These are phyloP conservation scores for Xylaria sp. DNA, from an alignment of 495 filamentous ascomycete genomes.

Conservation along the genomic window DNA sequence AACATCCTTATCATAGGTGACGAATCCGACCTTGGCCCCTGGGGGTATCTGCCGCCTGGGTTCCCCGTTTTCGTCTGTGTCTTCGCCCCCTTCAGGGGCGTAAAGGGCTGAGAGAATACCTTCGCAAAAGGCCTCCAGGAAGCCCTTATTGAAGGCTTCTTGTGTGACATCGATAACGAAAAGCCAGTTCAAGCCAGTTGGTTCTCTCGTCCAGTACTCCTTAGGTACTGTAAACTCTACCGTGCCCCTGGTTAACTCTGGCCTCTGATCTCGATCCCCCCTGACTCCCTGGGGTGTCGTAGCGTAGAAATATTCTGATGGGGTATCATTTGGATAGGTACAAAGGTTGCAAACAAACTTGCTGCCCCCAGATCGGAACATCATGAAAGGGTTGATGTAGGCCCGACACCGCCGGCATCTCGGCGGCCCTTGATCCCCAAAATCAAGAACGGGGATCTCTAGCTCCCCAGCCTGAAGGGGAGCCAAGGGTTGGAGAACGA, in stretches of 20 bases:
- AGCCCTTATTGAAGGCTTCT: conserved; percentile 86
- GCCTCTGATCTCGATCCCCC: conserved; percentile 86
- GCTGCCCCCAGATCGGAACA: conserved; percentile 90
- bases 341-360: conserved; percentile 99
- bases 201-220: conserved; percentile 98
- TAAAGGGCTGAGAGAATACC: conserved; percentile 88
- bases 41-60: conserved; percentile 69
- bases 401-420: conserved; percentile 92
- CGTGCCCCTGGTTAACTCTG: conserved; percentile 88
- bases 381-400: conserved; percentile 99
- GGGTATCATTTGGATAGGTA: conserved; percentile 94
- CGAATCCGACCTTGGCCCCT: conserved; percentile 89
- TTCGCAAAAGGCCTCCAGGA: conserved; percentile 88
- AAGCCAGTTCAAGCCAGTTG: conserved; percentile 83
- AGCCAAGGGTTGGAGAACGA: conserved; percentile 89
- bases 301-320: conserved; percentile 90
- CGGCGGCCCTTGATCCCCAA: conserved; percentile 89
- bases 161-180: conserved; percentile 94
- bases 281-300: conserved; percentile 86
- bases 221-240: conserved; percentile 97
- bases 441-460: conserved; percentile 91
- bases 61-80: conserved; percentile 62
- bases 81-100: conserved; percentile 61
- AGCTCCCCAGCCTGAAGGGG: conserved; percentile 83
- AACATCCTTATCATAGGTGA: conserved; percentile 93